A percentile compares a stretch with the other conserved stretches of the same genome.
phyloP scores from a whole-genome alignment of 1,284 basidiomycete species.

The Marasmius oreades region DNA sequence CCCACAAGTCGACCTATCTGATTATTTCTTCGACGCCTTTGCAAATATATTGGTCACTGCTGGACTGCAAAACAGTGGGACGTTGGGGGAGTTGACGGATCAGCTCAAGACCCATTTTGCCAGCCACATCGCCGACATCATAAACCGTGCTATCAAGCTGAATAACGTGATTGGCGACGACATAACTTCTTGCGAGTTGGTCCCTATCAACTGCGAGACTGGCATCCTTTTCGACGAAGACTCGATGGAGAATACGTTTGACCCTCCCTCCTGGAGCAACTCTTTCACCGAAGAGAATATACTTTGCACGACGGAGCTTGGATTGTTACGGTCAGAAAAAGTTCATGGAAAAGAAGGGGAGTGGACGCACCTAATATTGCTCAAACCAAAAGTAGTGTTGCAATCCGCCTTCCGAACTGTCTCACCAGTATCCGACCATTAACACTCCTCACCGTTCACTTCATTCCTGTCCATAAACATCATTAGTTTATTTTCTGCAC shows the following conservation, averaged over 20 bases:
- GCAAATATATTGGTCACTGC: conserved; percentile 42
- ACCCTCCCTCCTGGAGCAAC: conserved; percentile 14
- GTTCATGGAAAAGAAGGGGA: conserved; percentile 22
- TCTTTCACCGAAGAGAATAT: conserved; percentile 21
- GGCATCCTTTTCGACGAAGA: conserved; percentile 35
- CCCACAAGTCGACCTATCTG: conserved; percentile 26
- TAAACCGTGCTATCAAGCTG: conserved; percentile 40
- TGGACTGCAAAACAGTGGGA: conserved; percentile 29
- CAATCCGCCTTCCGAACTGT: conserved; percentile 17
- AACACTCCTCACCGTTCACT: background rate
- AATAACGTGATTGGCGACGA: conserved; percentile 50
- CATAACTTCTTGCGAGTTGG: conserved; percentile 46
- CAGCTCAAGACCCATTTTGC: conserved; percentile 36
- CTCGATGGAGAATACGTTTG: conserved; percentile 44
- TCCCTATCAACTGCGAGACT: conserved; percentile 36
- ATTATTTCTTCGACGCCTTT: conserved; percentile 35
- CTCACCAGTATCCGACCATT: background rate
- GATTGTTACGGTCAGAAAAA: conserved; percentile 33
- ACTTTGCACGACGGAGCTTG: conserved; percentile 41
- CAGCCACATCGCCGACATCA: conserved; percentile 19
- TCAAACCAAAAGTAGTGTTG: conserved; percentile 31
- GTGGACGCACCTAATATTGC: conserved; percentile 26
- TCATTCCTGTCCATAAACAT: background rate
- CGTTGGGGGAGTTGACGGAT: conserved; percentile 20
- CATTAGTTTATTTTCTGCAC: background rate